Base-by-base conservation (phyloP, 2,329 filamentous ascomycete species). In the Diplodia seriata region DNA sequence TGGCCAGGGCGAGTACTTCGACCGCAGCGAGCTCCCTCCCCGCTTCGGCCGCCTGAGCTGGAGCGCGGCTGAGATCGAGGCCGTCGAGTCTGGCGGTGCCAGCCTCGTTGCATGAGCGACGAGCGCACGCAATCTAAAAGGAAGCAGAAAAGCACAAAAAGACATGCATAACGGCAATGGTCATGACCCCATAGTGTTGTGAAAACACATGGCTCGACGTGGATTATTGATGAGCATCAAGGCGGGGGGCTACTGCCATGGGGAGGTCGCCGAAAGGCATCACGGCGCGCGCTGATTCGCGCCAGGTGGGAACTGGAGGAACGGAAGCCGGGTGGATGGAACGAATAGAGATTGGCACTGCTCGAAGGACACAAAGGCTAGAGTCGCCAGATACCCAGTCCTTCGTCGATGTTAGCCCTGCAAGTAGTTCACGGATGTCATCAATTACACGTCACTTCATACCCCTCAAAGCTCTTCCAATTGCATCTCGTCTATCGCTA, bases 41-140 rank as follows among this genome's bases (percentile, higher is more conserved):
- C 88, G 94, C 74, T 99, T 97, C 87, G 88, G 90, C 76, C 87
- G 93, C 71, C 83, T 87, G 59, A 86, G 88, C 14, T 91, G 94
- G 81, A 90, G 87, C 47, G 81, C 89, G 73, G 89, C 89, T 53
- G 95, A 99, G 86, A 99, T 99, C 69, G 95, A 98, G 80, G 94
- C 93, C 26, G 87, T 99, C 76, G 93, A 97, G 87, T 95, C 92
- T 67, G 95, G 94, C 67, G 95, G 95, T 68, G 95, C 94, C 40
- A 90, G 87, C 75, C 74, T 88, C 72, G 85, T 83, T 73, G 84
- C 81, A 70, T 87, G 76, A 76, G 73, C 40, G 51, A 59, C 57
- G 18, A 56, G 31, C 38, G 15, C 18, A 54, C n/a, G 9, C 8
- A 18, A 23, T 31, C 49, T 6, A 29, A 31, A 64, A 53, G 31